Evolutionary conservation across 2,329 filamentous ascomycete genomes (phyloP).

Genomic region (Microsporum ferrugineum): DNA sequence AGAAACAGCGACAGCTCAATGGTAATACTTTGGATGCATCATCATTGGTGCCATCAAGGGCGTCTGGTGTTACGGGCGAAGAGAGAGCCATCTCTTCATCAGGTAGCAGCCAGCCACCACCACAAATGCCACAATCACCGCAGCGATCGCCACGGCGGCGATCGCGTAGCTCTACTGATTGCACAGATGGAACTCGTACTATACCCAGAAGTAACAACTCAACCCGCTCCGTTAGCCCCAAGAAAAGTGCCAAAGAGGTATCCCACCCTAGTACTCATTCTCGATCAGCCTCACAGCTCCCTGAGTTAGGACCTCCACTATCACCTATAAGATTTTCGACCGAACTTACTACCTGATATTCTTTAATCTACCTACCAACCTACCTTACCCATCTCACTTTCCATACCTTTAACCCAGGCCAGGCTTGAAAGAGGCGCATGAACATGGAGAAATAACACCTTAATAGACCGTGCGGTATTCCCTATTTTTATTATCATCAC

Average conservation of each 20-base stretch:
- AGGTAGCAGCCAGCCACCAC: conserved; percentile 47
- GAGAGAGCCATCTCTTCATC: conserved; percentile 54
- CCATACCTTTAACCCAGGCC: background rate
- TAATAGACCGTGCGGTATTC: background rate
- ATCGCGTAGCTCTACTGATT: conserved; percentile 8
- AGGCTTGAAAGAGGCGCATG: conserved; percentile 3
- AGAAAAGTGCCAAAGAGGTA: conserved; percentile 12
- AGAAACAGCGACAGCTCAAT: conserved; percentile 6
- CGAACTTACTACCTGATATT: background rate
- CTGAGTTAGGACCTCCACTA: conserved; percentile 38
- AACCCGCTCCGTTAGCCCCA: conserved; percentile 15
- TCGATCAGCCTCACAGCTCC: conserved; percentile 33
- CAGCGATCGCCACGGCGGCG: background rate
- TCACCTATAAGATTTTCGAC: conserved; percentile 38
- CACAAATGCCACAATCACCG: conserved; percentile 9
- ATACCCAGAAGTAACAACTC: conserved; percentile 19
- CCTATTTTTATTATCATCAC: background rate
- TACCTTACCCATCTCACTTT: background rate
- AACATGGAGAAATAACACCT: conserved; percentile 1
- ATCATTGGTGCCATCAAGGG: background rate
- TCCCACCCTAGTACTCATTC: conserved; percentile 17
- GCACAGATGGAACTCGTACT: conserved; percentile 18
- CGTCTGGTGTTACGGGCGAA: conserved; percentile 25
- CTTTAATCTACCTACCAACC: background rate
- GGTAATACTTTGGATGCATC: background rate